phyloP scores from a whole-genome alignment of 768 basidiomycete species.

The Kwoniella dendrophila region DNA sequence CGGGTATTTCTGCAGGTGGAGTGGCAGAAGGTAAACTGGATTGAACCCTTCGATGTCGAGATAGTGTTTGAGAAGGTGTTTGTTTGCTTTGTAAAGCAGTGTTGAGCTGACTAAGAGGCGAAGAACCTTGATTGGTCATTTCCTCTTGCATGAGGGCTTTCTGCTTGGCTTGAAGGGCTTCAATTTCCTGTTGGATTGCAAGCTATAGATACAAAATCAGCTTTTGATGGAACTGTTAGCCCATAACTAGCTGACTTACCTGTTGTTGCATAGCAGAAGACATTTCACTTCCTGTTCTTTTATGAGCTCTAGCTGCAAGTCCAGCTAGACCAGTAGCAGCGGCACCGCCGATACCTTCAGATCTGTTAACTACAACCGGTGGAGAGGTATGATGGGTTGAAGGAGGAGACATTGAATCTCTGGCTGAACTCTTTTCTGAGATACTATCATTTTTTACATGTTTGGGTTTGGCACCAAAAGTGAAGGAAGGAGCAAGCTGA shows the following conservation, averaged over 20 bases:
- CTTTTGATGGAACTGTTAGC: not conserved
- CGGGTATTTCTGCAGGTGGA: slow-evolving; percentile 12
- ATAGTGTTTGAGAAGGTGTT: slow-evolving; percentile 35
- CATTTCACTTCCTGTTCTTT: slow-evolving; percentile 66
- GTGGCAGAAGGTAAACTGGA: slow-evolving; percentile 36
- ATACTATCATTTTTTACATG: slow-evolving; percentile 55
- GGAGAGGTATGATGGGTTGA: slow-evolving; percentile 20
- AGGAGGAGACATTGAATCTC: slow-evolving; percentile 22
- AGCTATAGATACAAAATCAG: slow-evolving; percentile 32
- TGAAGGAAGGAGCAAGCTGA: slow-evolving; percentile 86
- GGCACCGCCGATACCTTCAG: slow-evolving; percentile 45
- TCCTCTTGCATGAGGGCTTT: slow-evolving; percentile 53
- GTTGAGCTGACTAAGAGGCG: slow-evolving; percentile 34
- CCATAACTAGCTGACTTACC: slow-evolving; percentile 58
- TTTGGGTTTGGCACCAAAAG: slow-evolving; percentile 69
- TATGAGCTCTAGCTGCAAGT: slow-evolving; percentile 55
- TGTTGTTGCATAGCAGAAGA: slow-evolving; percentile 79
- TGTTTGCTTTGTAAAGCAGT: slow-evolving; percentile 26
- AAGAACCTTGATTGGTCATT: slow-evolving; percentile 23
- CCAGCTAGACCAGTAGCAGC: slow-evolving; percentile 54
- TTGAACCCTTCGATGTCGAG: slow-evolving; percentile 46
- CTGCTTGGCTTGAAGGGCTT: slow-evolving; percentile 55
- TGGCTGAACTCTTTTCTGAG: slow-evolving; percentile 12
- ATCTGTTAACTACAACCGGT: slow-evolving; percentile 32
- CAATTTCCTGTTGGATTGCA: slow-evolving; percentile 55